A percentile compares a stretch with the other conserved stretches of the same genome.
These are phyloP conservation scores for Megacollybia platyphylla DNA, from an alignment of 1,284 basidiomycete genomes.

Conservation along the genomic window DNA sequence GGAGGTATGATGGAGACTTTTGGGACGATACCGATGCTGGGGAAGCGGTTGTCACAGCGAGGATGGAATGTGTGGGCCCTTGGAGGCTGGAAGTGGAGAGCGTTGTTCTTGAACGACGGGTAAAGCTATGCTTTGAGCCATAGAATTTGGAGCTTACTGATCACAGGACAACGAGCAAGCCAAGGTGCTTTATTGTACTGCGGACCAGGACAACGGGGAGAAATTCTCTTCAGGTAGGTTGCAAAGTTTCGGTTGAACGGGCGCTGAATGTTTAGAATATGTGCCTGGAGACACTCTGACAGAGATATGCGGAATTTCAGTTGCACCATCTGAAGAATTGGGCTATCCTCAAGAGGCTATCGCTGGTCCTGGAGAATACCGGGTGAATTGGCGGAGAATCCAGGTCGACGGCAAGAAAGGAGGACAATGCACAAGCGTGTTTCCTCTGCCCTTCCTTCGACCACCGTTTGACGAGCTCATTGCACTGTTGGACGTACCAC, in stretches of 20 bases:
- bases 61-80: slow-evolving; percentile 37
- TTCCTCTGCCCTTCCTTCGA: slow-evolving; percentile 43
- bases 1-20: slow-evolving; percentile 39
- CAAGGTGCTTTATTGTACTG: slow-evolving; percentile 31
- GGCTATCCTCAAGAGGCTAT: slow-evolving; percentile 18
- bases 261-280: slow-evolving; percentile 30
- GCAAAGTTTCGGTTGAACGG: slow-evolving; percentile 7
- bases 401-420: slow-evolving; percentile 27
- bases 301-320: slow-evolving; percentile 36
- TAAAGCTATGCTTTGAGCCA: slow-evolving; percentile 14
- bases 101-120: slow-evolving; percentile 32
- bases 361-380: slow-evolving; percentile 42
- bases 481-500: slow-evolving; percentile 50
- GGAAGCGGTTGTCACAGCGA: slow-evolving; percentile 41
- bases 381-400: slow-evolving; percentile 52
- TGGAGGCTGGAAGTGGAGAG: slow-evolving; percentile 41
- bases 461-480: slow-evolving; percentile 48
- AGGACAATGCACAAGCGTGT: slow-evolving; percentile 29
- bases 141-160: slow-evolving; percentile 3
- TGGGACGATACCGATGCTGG: slow-evolving; percentile 40
- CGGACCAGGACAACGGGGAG: slow-evolving; percentile 10
- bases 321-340: slow-evolving; percentile 29
- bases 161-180: slow-evolving; percentile 31
- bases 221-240: slow-evolving; percentile 19
- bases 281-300: slow-evolving; percentile 50